Evolutionary conservation across 2,329 filamentous ascomycete genomes (phyloP).

Genomic region (Cercospora berteroae): DNA sequence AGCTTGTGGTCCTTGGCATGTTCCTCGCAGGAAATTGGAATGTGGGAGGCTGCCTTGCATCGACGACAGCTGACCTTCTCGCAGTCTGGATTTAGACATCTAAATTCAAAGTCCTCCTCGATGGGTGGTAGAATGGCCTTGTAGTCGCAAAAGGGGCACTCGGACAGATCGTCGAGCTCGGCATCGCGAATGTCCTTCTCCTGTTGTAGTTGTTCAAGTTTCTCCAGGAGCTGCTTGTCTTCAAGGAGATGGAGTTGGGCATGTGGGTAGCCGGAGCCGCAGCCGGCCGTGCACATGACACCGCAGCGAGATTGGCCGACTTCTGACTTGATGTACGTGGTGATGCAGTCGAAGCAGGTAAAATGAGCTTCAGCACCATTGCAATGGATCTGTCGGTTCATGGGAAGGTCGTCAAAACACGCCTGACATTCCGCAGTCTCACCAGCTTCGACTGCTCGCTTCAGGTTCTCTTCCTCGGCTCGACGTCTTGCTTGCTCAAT

Average conservation of each 20-base stretch:
- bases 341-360: slow-evolving; percentile 69
- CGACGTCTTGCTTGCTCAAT: slow-evolving; percentile 25
- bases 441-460: slow-evolving; percentile 41
- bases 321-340: slow-evolving; percentile 62
- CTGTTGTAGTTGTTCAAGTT: slow-evolving; percentile 69
- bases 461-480: slow-evolving; percentile 41
- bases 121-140: slow-evolving; percentile 69
- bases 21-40: slow-evolving; percentile 71
- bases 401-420: slow-evolving; percentile 66
- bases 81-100: slow-evolving; percentile 67
- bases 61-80: slow-evolving; percentile 52
- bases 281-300: slow-evolving; percentile 65
- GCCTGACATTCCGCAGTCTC: slow-evolving; percentile 61
- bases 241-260: slow-evolving; percentile 58
- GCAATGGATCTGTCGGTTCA: slow-evolving; percentile 69
- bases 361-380: slow-evolving; percentile 57
- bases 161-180: slow-evolving; percentile 67
- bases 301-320: slow-evolving; percentile 68
- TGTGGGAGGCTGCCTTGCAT: slow-evolving; percentile 67
- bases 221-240: slow-evolving; percentile 56
- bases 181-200: slow-evolving; percentile 67
- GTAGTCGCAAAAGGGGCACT: slow-evolving; percentile 80
- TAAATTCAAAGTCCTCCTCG: slow-evolving; percentile 69
- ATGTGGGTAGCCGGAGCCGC: slow-evolving; percentile 59
- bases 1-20: slow-evolving; percentile 58